A percentile compares a stretch with the other conserved stretches of the same genome.
These are phyloP conservation scores for Suillus plorans DNA, from an alignment of 768 basidiomycete genomes.

Conservation along the genomic window DNA sequence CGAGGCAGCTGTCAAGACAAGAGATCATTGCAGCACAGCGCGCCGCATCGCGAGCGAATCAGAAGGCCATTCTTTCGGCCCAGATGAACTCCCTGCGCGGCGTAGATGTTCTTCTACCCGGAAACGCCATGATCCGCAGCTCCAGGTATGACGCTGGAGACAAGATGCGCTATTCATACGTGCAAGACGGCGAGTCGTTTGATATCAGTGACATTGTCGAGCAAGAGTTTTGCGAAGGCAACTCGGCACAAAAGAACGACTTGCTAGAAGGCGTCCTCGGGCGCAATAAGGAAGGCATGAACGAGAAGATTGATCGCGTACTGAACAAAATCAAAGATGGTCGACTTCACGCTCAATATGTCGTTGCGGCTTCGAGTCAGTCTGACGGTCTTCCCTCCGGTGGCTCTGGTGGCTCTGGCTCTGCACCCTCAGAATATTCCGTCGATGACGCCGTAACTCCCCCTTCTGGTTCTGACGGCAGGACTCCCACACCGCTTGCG, in stretches of 20 bases:
- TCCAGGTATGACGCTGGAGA: constrained; percentile 71
- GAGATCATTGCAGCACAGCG: constrained; percentile 95
- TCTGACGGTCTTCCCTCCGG: constrained; percentile 28
- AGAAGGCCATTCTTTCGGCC: constrained; percentile 80
- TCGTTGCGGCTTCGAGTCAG: constrained; percentile 5
- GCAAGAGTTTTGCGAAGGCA: constrained; percentile 73
- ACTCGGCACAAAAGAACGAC: constrained; percentile 47
- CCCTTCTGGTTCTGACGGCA: constrained; percentile 17
- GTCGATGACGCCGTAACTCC: constrained; percentile 36
- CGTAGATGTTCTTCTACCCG: constrained; percentile 84
- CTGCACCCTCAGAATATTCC: constrained; percentile 53
- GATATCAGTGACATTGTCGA: constrained; percentile 95
- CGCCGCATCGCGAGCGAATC: constrained; percentile 81
- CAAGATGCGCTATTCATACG: constrained; percentile 89
- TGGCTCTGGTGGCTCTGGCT: constrained; percentile 24
- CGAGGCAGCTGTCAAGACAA: constrained; percentile 58
- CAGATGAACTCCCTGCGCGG: constrained; percentile 85
- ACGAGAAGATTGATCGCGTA: constrained; percentile 72
- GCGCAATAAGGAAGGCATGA: constrained; percentile 56
- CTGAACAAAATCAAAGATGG: constrained; percentile 73
- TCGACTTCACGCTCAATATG: constrained; percentile 39
- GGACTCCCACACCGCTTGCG: constrained; percentile 32
- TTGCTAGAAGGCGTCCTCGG: constrained; percentile 67
- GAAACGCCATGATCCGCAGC: constrained; percentile 83
- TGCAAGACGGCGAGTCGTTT: constrained; percentile 88